Evolutionary conservation across 257 asterid species (phyloP), one percentile per base, ranked within the genome.

Genomic region (Rehmannia glutinosa): DNA sequence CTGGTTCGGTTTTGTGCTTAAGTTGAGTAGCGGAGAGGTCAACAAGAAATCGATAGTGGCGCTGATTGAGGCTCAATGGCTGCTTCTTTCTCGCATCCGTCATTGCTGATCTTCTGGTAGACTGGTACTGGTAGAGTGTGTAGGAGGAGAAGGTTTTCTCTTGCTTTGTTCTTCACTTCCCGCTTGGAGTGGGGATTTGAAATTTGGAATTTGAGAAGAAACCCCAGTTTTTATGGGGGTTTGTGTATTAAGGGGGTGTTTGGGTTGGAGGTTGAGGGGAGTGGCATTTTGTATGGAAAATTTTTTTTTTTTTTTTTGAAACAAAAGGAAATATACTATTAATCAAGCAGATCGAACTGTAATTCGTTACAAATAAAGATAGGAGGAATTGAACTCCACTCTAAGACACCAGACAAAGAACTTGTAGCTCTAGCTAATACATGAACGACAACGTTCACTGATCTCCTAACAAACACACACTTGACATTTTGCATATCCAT

Each of bases 61-160:
- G 88, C 77, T 92, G 95, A 65, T 92, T 92, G 62, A 92, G 96
- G 70, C 97, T 92, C 46, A 86, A 55, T 15, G 88, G 79, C 64
- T 69, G 84, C 73, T 79, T 81, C 63, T 30, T 51, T 3, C 53
- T 62, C 4, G 55, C 83, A 5, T 80, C 84, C 62, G 86, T 90
- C 97, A 90, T 90, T 66, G 70, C 60, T 30, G 73, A 68, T 19
- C 42, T 13, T 23, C 20, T 32, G 72, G 52, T n/a, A n/a, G n/a
- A n/a, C n/a, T n/a, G n/a, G n/a, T 5, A 9, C n/a, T 20, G 74
- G 36, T 32, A 30, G 30, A 52, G 41, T 20, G 69, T 32, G 32
- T 9, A 15, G 47, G 43, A 49, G 51, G 33, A 30, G 43, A 43
- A 54, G 9, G 35, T 23, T 65, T 71, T 41, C 0, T 12, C 51